Evolutionary conservation across 306 rosid species (phyloP).

Genomic region (Begonia peltatifolia): DNA sequence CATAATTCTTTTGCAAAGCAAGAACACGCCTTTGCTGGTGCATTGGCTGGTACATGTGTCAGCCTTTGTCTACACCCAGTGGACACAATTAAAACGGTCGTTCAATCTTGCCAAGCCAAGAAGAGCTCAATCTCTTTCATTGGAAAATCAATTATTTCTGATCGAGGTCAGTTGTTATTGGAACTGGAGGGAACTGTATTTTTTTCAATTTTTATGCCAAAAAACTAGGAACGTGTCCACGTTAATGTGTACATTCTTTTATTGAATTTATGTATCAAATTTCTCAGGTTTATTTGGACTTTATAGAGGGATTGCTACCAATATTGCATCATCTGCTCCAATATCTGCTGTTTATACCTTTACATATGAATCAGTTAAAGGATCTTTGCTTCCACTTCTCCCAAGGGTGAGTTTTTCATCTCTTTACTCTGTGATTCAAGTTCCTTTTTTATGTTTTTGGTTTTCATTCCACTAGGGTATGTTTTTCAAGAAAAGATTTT

Average conservation of each 20-base stretch:
- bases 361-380: conserved; percentile 88
- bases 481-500: too few relatives aligned
- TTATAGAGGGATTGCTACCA: conserved; percentile 83
- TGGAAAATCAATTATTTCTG: conserved; percentile 77
- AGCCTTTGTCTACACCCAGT: conserved; percentile 90
- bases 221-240: conserved; percentile 11
- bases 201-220: conserved; percentile 6
- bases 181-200: conserved; percentile 5
- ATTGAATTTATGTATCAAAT: conserved; percentile 1
- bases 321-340: conserved; percentile 82
- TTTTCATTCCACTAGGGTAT: neutral
- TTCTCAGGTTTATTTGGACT: conserved; percentile 80
- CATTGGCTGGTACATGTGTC: conserved; percentile 81
- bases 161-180: conserved; percentile 53
- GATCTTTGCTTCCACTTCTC: conserved; percentile 70
- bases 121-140: conserved; percentile 58
- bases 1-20: conserved; percentile 37
- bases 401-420: conserved; percentile 39
- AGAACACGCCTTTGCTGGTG: conserved; percentile 94
- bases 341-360: conserved; percentile 84
- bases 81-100: conserved; percentile 86
- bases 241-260: conserved; percentile 1
- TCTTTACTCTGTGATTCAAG: conserved; percentile 1
- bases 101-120: conserved; percentile 60
- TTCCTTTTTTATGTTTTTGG: neutral